These are phyloP conservation scores for Ambrosia trifida DNA, from an alignment of 129 eudicot species.

Conservation along the genomic window DNA sequence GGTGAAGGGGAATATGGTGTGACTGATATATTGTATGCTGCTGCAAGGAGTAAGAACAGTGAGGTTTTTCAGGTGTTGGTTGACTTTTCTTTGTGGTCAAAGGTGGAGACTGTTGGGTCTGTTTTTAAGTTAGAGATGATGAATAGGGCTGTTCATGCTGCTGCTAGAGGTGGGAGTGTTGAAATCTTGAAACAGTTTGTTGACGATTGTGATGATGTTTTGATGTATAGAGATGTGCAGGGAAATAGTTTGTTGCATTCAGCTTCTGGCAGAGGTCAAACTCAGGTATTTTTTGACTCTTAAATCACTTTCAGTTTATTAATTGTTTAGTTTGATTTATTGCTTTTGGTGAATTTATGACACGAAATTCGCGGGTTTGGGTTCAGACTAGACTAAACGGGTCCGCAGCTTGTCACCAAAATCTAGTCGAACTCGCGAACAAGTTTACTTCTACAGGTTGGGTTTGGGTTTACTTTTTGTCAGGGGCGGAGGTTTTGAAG, in stretches of 20 bases:
- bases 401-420: too few relatives aligned
- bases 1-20: constrained; percentile 95
- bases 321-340: neutral
- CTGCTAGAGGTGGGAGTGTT: constrained; percentile 87
- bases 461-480: too few relatives aligned
- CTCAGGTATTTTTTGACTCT: constrained; percentile 47
- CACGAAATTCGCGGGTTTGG: too few relatives aligned
- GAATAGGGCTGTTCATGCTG: constrained; percentile 82
- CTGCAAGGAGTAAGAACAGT: constrained; percentile 72
- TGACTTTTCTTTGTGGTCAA: constrained; percentile 45
- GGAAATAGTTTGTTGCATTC: constrained; percentile 81
- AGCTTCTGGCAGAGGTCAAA: constrained; percentile 82
- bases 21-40: constrained; percentile 82
- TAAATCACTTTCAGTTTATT: neutral
- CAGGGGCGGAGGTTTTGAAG: too few relatives aligned
- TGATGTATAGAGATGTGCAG: constrained; percentile 63
- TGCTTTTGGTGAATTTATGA: too few relatives aligned
- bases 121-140: constrained; percentile 59
- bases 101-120: constrained; percentile 34
- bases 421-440: neutral
- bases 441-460: neutral
- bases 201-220: constrained; percentile 66
- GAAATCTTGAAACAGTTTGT: constrained; percentile 65
- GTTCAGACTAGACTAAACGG: too few relatives aligned
- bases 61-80: constrained; percentile 72